Percentiles rank a stretch among this genome's conserved stretches.
Conservation (phyloP, 495 filamentous ascomycete species). For the Talaromyces ruber region DNA sequence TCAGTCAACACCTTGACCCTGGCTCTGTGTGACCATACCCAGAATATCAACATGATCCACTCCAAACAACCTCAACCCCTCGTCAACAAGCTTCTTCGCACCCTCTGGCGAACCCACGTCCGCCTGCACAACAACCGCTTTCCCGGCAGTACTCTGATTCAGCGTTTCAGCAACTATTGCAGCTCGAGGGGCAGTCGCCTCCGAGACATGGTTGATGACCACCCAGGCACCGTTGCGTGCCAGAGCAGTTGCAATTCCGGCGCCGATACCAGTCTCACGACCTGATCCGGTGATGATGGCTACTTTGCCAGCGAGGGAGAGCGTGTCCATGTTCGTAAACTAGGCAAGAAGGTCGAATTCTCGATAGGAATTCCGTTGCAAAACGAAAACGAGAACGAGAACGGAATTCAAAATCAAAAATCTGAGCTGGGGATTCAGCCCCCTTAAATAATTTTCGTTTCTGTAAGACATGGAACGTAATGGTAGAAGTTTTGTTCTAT, state of each 20-base stretch:
- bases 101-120: constrained; percentile 19
- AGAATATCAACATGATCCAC: constrained; percentile 19
- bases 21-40: constrained; percentile 11
- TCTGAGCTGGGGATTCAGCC: not conserved
- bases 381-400: not conserved
- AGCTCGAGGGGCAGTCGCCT: constrained; percentile 20
- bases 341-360: not conserved
- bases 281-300: constrained; percentile 44
- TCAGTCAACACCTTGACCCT: constrained; percentile 3
- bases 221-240: constrained; percentile 31
- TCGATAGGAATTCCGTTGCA: too few relatives aligned
- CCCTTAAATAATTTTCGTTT: not conserved
- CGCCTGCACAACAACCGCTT: constrained; percentile 26
- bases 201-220: constrained; percentile 22
- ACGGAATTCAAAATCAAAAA: not conserved
- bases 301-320: constrained; percentile 36
- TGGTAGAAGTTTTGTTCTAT: not conserved
- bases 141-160: constrained; percentile 11
- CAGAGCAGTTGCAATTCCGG: constrained; percentile 30
- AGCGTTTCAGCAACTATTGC: constrained; percentile 14
- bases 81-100: constrained; percentile 8
- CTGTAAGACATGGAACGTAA: not conserved
- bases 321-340: constrained; percentile 11
- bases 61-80: constrained; percentile 5
- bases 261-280: constrained; percentile 35